Evolutionary conservation across 495 filamentous ascomycete species (phyloP), one percentile per base, ranked within the genome.

Genomic region (Trichodelitschia bisporula): DNA sequence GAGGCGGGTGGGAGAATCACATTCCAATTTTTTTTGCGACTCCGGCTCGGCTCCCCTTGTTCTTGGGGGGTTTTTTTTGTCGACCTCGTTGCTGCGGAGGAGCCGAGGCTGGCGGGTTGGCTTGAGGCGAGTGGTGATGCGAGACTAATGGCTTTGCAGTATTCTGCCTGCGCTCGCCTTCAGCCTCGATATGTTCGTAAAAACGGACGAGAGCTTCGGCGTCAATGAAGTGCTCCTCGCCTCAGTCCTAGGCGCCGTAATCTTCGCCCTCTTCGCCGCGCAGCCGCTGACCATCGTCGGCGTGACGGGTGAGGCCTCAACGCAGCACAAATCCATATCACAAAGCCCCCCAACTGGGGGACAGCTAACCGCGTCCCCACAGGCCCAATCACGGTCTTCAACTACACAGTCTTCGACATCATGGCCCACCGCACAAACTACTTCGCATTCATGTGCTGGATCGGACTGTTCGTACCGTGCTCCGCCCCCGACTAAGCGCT

Each of bases 281-380:
- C 42, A 45, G 26, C 42, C 42, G 10, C 31, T 45, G n/a, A 34
- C 77, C 14, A 89, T 90, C 52, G 80, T 91, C 15, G 80, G 80
- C 21, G 77, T 90, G n/a, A 83, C 77, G 26, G 77, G 66, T 68
- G 39, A 36, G 55, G 28, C 26, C 26, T 26, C 11, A 6, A 11
- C 4, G 17, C 5, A 19, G 17, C 4, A 15, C 5, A n/a, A 10
- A 19, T 11, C 26, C n/a, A 29, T 33, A 4, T 46, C 18, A 13
- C 17, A 12, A 9, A 8, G 18, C 12, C 33, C 26, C 10, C 33
- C 34, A 29, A 35, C 26, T 17, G n/a, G n/a, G n/a, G n/a, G n/a
- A n/a, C n/a, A n/a, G n/a, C n/a, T n/a, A n/a, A n/a, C n/a, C n/a
- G n/a, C 15, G 4, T 12, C 29, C 15, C 10, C 6, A 2, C 8